Evolutionary conservation across 257 asterid species (phyloP), one percentile per base, ranked within the genome.

Genomic region (Mentha longifolia): DNA sequence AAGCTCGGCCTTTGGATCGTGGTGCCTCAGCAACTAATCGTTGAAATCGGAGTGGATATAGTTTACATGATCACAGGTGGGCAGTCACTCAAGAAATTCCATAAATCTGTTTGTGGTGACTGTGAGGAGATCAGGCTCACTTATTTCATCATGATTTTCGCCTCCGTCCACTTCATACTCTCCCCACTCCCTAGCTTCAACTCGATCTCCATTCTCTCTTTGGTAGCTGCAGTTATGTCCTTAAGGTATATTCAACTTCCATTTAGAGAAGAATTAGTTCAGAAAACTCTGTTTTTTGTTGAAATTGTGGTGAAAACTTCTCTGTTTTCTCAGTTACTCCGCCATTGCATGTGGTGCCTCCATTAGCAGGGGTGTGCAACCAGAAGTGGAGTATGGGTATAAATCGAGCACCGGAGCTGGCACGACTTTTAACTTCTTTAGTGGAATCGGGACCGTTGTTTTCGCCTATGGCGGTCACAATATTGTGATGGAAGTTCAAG

Each of bases 381-480:
- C 73, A 0, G 30, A 81, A 37, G 96, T 87, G 68, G 67, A 89
- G 3, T 91, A 91, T 17, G 91, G 92, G 5, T 89, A 87, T 59
- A 83, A 16, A 59, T 74, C 96, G 0, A 51, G 51, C 5, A 76
- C 83, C 3, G 72, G 83, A 11, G 70, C 81, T 6, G 95, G 89
- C 16, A 91, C 69, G 35, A 15, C 33, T 8, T 71, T 71, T 46
- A 65, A 79, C 74, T 86, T 89, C 84, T 89, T 92, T 33, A 71
- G 85, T 39, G 95, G 87, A 0, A 28, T 89, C 73, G 96, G 97
- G 10, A 85, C 81, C 39, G 85, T 89, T 13, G 96, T 92, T 8
- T 89, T 92, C 73, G 97, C 97, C 9, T 92, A 87, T 50, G 95
- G 93, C 0, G 97, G 97, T 33, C 97, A 91, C 76, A 89, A 91